These are phyloP conservation scores for Candida patagonica DNA, from an alignment of 805 yeast genomes.

Conservation along the genomic window DNA sequence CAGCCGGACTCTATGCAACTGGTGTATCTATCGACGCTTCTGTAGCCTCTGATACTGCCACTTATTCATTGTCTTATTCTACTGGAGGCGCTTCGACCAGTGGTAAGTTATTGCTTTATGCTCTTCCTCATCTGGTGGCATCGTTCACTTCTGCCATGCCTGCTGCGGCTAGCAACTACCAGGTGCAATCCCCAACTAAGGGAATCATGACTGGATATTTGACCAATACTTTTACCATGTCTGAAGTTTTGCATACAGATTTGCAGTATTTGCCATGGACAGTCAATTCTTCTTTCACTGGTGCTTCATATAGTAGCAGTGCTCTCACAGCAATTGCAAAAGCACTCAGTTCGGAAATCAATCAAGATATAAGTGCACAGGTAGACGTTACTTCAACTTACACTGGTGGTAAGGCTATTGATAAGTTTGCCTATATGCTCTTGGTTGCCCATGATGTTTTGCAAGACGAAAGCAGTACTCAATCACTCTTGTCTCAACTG, in stretches of 20 bases:
- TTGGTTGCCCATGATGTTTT: constrained; percentile 63
- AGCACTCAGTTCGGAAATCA: constrained; percentile 45
- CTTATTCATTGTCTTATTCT: constrained; percentile 40
- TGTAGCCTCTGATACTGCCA: constrained; percentile 38
- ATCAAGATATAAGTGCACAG: constrained; percentile 45
- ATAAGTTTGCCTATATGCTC: constrained; percentile 81
- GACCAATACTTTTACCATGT: constrained; percentile 25
- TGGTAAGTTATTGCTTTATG: constrained; percentile 40
- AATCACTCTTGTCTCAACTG: constrained; percentile 43
- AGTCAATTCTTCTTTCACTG: constrained; percentile 29
- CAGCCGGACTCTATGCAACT: constrained; percentile 61
- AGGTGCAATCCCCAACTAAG: constrained; percentile 40
- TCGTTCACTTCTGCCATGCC: constrained; percentile 32
- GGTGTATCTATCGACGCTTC: constrained; percentile 41
- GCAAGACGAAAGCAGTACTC: constrained; percentile 44
- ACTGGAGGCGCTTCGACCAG: constrained; percentile 42
- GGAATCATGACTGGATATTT: constrained; percentile 33
- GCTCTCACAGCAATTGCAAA: constrained; percentile 32
- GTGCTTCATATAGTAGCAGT: constrained; percentile 33
- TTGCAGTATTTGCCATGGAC: constrained; percentile 57
- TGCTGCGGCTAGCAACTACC: constrained; percentile 24
- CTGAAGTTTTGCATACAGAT: constrained; percentile 32
- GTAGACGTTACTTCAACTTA: constrained; percentile 81
- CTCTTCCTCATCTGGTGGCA: constrained; percentile 57
- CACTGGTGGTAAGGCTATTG: constrained; percentile 78